Evolutionary conservation across 106 monocot genomes (phyloP), one percentile per base, ranked within the genome.

Genomic region (Vanilla planifolia): DNA sequence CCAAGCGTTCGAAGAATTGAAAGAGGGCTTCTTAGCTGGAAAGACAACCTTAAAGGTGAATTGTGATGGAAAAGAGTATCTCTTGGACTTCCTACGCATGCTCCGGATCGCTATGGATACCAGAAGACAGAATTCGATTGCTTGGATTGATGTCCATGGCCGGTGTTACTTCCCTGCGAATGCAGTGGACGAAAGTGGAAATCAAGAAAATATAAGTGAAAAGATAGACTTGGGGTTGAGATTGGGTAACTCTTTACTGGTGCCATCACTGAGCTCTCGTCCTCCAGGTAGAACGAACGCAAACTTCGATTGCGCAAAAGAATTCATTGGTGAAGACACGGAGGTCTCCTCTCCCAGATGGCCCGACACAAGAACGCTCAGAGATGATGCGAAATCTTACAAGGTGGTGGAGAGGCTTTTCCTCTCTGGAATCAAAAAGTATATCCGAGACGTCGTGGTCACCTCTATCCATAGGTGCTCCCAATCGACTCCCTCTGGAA

Each of bases 81-180:
- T 82, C 0, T 68, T 93, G 34, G 89, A 93, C 51, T 89, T 93
- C 63, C 59, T 77, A 3, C 35, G 70, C n/a, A 80, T 80, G 85
- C 14, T 35, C 14, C 61, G 42, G 73, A 74, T 77, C 16, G 70
- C 85, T 23, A 16, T 41, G 33, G 47, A 28, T 8, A 83, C 80
- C 9, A 51, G 63, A 3, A 40, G 1, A 16, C 42, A 16, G 30
- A 58, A 63, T 45, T 67, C 64, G 1, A 60, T 93, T 13, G 85
- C 72, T 0, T 93, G 93, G 93, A 83, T 85, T 43, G 93, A 93
- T 53, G 68, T 36, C 2, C 23, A 52, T 13, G 82, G 80, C 51
- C 62, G 46, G 14, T 71, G 82, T 51, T 89, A 82, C 67, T 93
- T 93, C 61, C 93, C 92, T 6, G 32, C 14, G n/a, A 48, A 0